Percentiles rank a stretch among this genome's conserved stretches.
phyloP scores from a whole-genome alignment of 192 early-diverging fungal species.

The Linnemannia schmuckeri region DNA sequence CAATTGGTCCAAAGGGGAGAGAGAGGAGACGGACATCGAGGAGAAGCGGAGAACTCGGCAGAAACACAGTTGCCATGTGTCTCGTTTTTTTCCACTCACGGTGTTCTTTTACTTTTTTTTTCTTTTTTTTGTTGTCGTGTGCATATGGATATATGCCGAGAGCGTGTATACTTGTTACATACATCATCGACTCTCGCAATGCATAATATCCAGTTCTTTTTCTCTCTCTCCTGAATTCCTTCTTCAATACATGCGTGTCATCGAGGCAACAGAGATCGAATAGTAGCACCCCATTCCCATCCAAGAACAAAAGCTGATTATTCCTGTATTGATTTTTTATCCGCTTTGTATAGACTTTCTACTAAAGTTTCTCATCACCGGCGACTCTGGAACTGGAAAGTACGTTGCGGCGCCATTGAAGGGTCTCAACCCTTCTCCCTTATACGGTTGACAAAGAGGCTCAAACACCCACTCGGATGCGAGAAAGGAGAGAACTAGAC shows the following conservation, averaged over 20 bases:
- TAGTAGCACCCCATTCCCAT: not conserved
- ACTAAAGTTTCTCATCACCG: constrained; percentile 71
- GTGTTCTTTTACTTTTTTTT: not conserved
- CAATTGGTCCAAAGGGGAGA: not conserved
- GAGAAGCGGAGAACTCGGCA: not conserved
- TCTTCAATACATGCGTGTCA: not conserved
- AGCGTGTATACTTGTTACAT: not conserved
- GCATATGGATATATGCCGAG: not conserved
- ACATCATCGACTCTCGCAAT: not conserved
- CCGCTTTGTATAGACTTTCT: constrained; percentile 55
- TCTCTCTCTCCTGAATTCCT: constrained; percentile 5
- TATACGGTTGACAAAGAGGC: not conserved
- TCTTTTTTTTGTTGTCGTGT: not conserved
- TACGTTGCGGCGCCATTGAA: constrained; percentile 26
- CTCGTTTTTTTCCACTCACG: not conserved
- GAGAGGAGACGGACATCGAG: not conserved
- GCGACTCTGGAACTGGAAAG: constrained; percentile 74
- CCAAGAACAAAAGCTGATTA: not conserved
- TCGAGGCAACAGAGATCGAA: not conserved
- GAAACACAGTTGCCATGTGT: constrained; percentile 1
- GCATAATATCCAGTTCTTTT: not conserved
- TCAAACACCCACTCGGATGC: not conserved
- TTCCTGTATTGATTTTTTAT: not conserved
- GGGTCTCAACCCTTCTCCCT: not conserved
- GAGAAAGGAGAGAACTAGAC: not conserved